These are phyloP conservation scores for Aspergillus thermomutatus DNA, from an alignment of 2,329 filamentous ascomycete species.

Conservation along the genomic window DNA sequence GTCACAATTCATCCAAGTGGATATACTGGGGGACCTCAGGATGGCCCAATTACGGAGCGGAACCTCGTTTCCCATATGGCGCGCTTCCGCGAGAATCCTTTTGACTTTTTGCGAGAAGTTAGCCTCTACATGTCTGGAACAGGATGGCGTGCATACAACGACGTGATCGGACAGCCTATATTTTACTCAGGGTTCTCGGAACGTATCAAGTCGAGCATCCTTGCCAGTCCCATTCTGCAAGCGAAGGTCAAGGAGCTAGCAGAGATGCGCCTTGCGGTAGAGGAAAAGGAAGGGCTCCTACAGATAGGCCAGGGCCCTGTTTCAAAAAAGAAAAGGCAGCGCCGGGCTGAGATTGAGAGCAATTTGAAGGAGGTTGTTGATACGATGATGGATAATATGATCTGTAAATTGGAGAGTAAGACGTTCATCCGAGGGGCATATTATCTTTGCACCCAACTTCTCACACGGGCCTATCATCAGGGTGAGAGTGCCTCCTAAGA, in stretches of 20 bases:
- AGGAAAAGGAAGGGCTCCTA: conserved; percentile 71
- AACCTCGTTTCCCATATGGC: conserved; percentile 69
- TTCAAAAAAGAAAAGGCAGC: conserved; percentile 28
- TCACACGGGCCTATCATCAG: conserved; percentile 93
- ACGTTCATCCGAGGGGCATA: conserved; percentile 89
- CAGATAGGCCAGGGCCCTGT: conserved; percentile 36
- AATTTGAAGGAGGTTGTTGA: conserved; percentile 78
- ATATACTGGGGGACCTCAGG: conserved; percentile 43
- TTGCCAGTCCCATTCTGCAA: conserved; percentile 72
- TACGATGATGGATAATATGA: conserved; percentile 89
- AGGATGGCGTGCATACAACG: conserved; percentile 93
- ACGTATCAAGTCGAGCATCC: conserved; percentile 75
- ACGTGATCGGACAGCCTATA: conserved; percentile 83
- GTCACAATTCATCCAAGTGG: conserved; percentile 73
- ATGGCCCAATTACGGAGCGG: conserved; percentile 48
- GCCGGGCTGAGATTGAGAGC: conserved; percentile 61
- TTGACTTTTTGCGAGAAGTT: conserved; percentile 87
- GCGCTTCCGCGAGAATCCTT: conserved; percentile 71
- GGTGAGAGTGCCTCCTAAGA: conserved; percentile 44
- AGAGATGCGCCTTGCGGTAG: conserved; percentile 67
- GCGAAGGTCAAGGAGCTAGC: conserved; percentile 74
- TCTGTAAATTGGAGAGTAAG: conserved; percentile 98
- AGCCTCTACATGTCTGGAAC: conserved; percentile 88
- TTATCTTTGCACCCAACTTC: conserved; percentile 79
- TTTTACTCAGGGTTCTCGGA: conserved; percentile 92